These are phyloP conservation scores for Brassica juncea DNA, from an alignment of 345 rosid species.

Conservation along the genomic window DNA sequence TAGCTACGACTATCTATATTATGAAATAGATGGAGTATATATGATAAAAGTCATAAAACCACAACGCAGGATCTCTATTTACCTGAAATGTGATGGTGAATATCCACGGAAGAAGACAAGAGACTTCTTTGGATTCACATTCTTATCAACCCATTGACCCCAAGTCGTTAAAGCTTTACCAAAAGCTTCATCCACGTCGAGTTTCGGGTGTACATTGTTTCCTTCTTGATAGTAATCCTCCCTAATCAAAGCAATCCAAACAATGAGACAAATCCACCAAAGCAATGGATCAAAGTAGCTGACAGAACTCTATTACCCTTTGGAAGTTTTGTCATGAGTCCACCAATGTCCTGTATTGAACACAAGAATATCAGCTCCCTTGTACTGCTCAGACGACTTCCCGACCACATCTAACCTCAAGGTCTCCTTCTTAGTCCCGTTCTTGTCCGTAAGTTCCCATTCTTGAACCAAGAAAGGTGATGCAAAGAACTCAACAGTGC, in stretches of 20 bases:
- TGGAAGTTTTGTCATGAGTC: conserved; percentile 96
- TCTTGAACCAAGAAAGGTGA: conserved; percentile 94
- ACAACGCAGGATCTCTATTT: neutral
- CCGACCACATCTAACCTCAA: conserved; percentile 88
- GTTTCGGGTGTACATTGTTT: conserved; percentile 64
- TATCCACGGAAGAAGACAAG: conserved; percentile 89
- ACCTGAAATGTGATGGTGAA: conserved; percentile 97
- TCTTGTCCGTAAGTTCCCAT: conserved; percentile 68
- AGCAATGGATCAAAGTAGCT: neutral
- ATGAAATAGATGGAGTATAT: too few relatives aligned
- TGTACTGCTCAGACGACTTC: conserved; percentile 68
- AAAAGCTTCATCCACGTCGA: conserved; percentile 89
- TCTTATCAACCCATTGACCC: conserved; percentile 90
- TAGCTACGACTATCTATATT: too few relatives aligned
- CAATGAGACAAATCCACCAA: neutral
- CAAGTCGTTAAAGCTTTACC: conserved; percentile 86
- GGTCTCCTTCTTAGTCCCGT: conserved; percentile 71
- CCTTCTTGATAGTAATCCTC: conserved; percentile 97
- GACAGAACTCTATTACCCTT: conserved; percentile 57
- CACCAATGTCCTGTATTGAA: conserved; percentile 99
- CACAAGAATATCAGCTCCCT: conserved; percentile 68
- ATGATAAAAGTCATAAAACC: neutral
- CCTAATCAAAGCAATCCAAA: conserved; percentile 46
- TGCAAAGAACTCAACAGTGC: conserved; percentile 79
- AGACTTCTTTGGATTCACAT: conserved; percentile 62